Percentiles rank a stretch among this genome's conserved stretches.
These are phyloP conservation scores for Pythium periplocum DNA, from an alignment of 352 stramenopile species.

Conservation along the genomic window DNA sequence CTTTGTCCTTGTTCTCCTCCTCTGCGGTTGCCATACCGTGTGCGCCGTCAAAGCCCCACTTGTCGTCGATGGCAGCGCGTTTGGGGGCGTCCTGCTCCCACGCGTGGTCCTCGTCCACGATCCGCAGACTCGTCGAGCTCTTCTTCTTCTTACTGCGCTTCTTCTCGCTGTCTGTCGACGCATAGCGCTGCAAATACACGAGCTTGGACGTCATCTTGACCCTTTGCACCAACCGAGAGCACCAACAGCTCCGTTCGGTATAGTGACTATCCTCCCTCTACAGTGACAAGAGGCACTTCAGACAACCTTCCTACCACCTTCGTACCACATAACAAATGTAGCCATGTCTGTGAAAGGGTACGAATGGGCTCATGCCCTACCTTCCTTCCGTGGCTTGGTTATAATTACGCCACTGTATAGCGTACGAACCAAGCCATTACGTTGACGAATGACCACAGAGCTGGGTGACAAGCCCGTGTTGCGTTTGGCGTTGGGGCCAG, in stretches of 20 bases:
- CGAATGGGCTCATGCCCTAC: no score
- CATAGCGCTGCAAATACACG: slow-evolving; percentile 77
- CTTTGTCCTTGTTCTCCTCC: no score
- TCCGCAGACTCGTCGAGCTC: slow-evolving; percentile 22
- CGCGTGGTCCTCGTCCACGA: slow-evolving; percentile 59
- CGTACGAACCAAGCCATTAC: no score
- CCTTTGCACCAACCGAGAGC: neutral
- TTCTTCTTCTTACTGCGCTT: slow-evolving; percentile 57
- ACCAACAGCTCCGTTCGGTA: neutral
- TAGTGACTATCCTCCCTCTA: no score
- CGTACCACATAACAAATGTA: no score
- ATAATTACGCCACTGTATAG: no score
- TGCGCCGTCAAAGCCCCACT: slow-evolving; percentile 50
- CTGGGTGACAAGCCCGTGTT: no score
- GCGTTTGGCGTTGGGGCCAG: slow-evolving; percentile 33
- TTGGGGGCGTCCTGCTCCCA: slow-evolving; percentile 47
- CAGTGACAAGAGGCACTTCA: no score
- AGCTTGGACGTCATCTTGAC: slow-evolving; percentile 53
- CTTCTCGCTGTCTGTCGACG: slow-evolving; percentile 42
- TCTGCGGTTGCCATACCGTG: slow-evolving; percentile 23
- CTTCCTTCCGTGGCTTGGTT: no score
- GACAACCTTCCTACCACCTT: no score
- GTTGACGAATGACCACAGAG: no score
- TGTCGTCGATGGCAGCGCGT: slow-evolving; percentile 44
- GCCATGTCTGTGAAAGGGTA: no score